Conservation (phyloP, 441 rosid genomes). For the Omphalea diandra region DNA sequence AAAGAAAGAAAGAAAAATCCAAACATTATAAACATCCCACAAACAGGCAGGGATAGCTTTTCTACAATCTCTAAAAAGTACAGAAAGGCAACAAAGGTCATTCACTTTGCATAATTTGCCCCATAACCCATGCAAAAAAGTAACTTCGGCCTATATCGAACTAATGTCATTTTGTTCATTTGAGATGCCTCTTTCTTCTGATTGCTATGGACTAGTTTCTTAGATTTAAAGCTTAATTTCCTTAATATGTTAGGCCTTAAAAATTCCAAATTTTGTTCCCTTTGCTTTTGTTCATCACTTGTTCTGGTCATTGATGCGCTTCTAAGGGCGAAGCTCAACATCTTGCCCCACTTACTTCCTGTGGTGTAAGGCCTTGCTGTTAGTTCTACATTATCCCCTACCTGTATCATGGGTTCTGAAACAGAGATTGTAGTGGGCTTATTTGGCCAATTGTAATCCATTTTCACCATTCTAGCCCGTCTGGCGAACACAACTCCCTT, state of each 20-base stretch:
- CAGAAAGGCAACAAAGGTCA: neutral
- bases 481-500: constrained; percentile 40
- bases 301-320: constrained; percentile 15
- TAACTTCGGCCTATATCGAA: constrained; percentile 36
- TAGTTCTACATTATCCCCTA: neutral
- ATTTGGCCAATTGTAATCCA: constrained; percentile 23
- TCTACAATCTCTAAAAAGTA: neutral
- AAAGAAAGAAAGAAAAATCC: neutral
- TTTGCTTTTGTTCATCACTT: constrained; percentile 20
- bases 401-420: neutral
- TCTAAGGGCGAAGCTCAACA: constrained; percentile 26
- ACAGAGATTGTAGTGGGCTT: neutral
- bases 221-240: constrained; percentile 32
- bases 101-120: constrained; percentile 16
- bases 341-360: constrained; percentile 27
- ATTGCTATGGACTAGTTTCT: constrained; percentile 16
- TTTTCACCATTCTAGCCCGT: constrained; percentile 34
- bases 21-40: neutral
- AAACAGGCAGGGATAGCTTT: neutral
- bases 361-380: neutral
- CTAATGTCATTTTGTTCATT: constrained; percentile 23
- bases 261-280: constrained; percentile 18
- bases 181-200: constrained; percentile 30
- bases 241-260: constrained; percentile 22
- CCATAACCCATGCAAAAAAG: constrained; percentile 49